These are phyloP conservation scores for Oenanthe sinensis DNA, from an alignment of 129 eudicot genomes.

Conservation along the genomic window DNA sequence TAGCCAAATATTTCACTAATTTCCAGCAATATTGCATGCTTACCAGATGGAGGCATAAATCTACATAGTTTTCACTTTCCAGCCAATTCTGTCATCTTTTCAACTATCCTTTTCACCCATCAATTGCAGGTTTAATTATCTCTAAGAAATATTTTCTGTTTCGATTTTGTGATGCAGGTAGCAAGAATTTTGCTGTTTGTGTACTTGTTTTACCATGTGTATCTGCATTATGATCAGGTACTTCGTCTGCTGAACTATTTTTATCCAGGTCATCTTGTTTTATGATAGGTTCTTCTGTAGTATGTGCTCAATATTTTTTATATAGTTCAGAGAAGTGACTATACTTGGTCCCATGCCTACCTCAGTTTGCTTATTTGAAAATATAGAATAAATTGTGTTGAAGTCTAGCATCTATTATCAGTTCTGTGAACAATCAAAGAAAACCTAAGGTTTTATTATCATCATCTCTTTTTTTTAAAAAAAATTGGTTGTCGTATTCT, in stretches of 20 bases:
- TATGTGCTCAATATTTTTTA: not conserved
- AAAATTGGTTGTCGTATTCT: not conserved
- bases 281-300: not conserved
- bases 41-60: not conserved
- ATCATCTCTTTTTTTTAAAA: too few species aligned
- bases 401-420: not conserved
- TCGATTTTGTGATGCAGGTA: slow-evolving; percentile 37
- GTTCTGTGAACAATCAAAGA: not conserved
- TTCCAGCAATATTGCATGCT: not conserved
- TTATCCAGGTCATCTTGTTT: slow-evolving; percentile 22
- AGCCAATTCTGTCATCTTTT: not conserved
- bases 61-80: not conserved
- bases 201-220: slow-evolving; percentile 47
- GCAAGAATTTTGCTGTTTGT: slow-evolving; percentile 48
- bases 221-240: slow-evolving; percentile 58
- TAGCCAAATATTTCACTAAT: not conserved
- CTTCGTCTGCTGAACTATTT: not conserved
- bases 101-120: not conserved
- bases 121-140: not conserved
- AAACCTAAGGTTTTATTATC: too few species aligned
- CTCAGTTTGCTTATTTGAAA: not conserved
- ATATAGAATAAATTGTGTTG: not conserved
- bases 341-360: not conserved
- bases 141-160: not conserved
- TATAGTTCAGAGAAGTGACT: not conserved